A percentile compares a stretch with the other conserved stretches of the same genome.
Evolutionary conservation across 2,329 filamentous ascomycete species (phyloP).

Genomic region (Apiospora marii): DNA sequence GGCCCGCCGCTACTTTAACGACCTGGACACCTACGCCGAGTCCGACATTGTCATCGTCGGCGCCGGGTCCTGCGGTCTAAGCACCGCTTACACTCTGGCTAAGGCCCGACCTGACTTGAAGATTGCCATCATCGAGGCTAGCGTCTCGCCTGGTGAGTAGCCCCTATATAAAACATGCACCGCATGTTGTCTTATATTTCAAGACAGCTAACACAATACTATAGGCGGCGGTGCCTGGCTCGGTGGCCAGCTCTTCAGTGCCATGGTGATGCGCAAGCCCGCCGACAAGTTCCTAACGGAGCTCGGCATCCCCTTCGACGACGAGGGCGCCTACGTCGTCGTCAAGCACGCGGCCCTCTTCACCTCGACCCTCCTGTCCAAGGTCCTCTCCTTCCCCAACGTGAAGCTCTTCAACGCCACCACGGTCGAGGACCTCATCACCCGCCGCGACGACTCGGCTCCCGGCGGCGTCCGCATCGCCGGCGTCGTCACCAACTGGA

Average conservation of each 20-base stretch:
- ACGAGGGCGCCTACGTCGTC: conserved; percentile 87
- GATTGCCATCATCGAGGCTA: conserved; percentile 90
- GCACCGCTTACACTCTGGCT: conserved; percentile 83
- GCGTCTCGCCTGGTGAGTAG: conserved; percentile 74
- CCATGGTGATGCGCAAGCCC: conserved; percentile 95
- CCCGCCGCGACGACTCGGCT: conserved; percentile 65
- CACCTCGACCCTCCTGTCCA: conserved; percentile 85
- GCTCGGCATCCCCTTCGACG: conserved; percentile 84
- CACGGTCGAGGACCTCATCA: conserved; percentile 90
- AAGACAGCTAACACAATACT: conserved; percentile 34
- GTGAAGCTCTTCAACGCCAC: conserved; percentile 98
- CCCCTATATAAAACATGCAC: too few species aligned
- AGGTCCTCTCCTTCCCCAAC: conserved; percentile 85
- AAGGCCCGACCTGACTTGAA: conserved; percentile 87
- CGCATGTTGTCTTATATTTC: too few species aligned
- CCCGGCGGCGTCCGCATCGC: conserved; percentile 72
- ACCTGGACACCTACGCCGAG: conserved; percentile 89
- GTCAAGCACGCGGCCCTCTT: conserved; percentile 95
- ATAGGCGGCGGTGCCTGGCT: conserved; percentile 87
- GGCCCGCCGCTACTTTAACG: conserved; percentile 90
- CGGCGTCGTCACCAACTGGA: conserved; percentile 96
- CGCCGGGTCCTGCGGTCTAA: conserved; percentile 87
- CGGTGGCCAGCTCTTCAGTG: conserved; percentile 91
- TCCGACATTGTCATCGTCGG: conserved; percentile 94
- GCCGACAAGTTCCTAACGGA: conserved; percentile 85